These are phyloP conservation scores for Globisporangium cystogenes DNA, from an alignment of 352 stramenopile species.

Conservation along the genomic window DNA sequence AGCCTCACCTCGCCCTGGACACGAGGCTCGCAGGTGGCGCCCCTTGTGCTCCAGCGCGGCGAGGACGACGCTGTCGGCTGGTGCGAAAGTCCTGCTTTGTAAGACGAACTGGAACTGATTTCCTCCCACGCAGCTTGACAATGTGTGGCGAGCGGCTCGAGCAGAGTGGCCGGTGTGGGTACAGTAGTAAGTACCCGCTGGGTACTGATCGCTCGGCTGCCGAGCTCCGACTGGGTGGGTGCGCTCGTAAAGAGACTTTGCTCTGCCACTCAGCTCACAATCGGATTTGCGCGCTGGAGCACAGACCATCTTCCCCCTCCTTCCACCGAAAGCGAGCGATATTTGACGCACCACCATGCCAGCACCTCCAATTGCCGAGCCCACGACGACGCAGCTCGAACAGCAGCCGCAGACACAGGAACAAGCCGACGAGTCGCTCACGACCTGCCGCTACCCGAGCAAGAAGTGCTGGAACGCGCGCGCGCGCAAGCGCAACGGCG, in stretches of 20 bases:
- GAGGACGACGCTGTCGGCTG: no score
- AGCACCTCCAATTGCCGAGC: neutral
- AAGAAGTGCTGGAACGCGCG: conserved; percentile 45
- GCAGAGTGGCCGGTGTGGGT: neutral
- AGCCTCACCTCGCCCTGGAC: no score
- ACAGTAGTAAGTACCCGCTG: no score
- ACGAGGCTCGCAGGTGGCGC: no score
- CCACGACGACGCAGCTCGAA: neutral
- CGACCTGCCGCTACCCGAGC: conserved; percentile 40
- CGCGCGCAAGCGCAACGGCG: conserved; percentile 38
- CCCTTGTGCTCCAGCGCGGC: no score
- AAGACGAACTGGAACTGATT: no score
- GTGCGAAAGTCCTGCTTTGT: no score
- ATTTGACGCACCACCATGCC: neutral
- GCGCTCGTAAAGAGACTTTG: neutral
- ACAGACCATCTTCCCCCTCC: neutral
- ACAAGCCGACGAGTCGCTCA: neutral
- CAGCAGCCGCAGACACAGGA: neutral
- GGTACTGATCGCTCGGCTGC: no score
- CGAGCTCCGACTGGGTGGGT: neutral
- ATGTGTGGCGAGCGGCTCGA: conserved; percentile 2
- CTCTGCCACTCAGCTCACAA: neutral
- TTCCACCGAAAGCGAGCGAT: neutral
- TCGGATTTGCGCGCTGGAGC: neutral
- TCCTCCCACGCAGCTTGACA: neutral